Evolutionary conservation across 371 early-diverging fungal genomes (phyloP).

Genomic region (Umbelopsis sp.): DNA sequence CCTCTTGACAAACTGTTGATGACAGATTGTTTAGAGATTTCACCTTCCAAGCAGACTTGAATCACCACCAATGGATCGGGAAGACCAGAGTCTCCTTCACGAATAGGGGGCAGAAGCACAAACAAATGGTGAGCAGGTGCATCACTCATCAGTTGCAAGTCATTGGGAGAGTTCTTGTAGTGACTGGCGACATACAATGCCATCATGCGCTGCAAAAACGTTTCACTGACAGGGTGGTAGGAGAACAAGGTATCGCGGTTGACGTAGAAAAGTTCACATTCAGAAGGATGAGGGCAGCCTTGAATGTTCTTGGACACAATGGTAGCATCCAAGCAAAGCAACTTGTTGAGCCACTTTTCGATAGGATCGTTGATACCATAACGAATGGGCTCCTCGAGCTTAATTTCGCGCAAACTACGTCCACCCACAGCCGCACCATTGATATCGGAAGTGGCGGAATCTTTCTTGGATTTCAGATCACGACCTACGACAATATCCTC

Average conservation of each 20-base stretch:
- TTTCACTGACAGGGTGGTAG: conserved; percentile 95
- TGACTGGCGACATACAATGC: conserved; percentile 97
- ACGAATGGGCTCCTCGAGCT: conserved; percentile 95
- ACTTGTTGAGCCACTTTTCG: conserved; percentile 96
- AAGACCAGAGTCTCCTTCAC: conserved; percentile 68
- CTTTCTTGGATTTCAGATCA: conserved; percentile 54
- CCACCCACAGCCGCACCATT: conserved; percentile 57
- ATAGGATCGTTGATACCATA: conserved; percentile 93
- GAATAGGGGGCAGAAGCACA: conserved; percentile 92
- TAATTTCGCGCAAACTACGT: conserved; percentile 87
- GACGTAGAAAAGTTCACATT: conserved; percentile 95
- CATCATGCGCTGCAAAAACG: conserved; percentile 97
- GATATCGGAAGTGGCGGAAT: conserved; percentile 38
- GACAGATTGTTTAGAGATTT: conserved; percentile 86
- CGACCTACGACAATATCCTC: conserved; percentile 61
- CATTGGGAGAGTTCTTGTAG: conserved; percentile 99
- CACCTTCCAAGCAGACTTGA: conserved; percentile 95
- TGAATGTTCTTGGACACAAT: conserved; percentile 72
- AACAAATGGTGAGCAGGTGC: conserved; percentile 98
- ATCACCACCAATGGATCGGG: conserved; percentile 96
- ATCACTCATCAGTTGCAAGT: conserved; percentile 97
- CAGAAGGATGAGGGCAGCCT: conserved; percentile 92
- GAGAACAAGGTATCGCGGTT: conserved; percentile 97
- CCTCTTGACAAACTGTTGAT: conserved; percentile 86
- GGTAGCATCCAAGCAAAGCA: conserved; percentile 93